Base-by-base conservation (phyloP, 805 yeast genomes). In the Candida michaelii region DNA sequence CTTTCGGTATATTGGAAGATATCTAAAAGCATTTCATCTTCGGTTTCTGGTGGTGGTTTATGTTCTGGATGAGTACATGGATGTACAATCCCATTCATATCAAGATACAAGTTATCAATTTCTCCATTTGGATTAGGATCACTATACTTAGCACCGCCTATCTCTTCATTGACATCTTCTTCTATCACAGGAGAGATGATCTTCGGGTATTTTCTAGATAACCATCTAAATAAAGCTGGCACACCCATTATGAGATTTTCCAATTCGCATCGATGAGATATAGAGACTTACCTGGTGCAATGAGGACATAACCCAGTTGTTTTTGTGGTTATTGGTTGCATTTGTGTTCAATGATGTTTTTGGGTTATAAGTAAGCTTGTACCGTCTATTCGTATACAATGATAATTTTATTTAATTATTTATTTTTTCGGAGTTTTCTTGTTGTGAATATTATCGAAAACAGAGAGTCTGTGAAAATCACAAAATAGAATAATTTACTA, bases 21-120 rank as follows among this genome's bases (percentile, higher is more conserved):
- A 35, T 91, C 98, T 44, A 90, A 64, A 71, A 93, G 82, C 99
- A 93, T 93, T 58, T 93, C 97, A 47, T 89, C 96, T 57, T 93
- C 99, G 0, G 91, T 89, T 53, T 83, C 95, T 10, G 99, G 99
- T 0, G 99, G 84, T 0, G 97, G 96, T 52, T 84, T 84, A 52
- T 91, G 86, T 58, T 91, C 99, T 0, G 99, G 99, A 63, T 93
- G 99, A 2, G 97, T 85, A 72, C 98, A 93, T 1, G 99, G 99
- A 70, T 93, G 99, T 4, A 93, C 99, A 58, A 93, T 93, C 71
- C 98, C 99, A 60, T 93, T 93, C 99, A 93, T 93, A 66, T 93
- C 99, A 49, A 93, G 71, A 59, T 93, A 93, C 39, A 93, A 65
- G 59, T 93, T 93, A 60, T 93, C 98, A 36, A 89, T 68, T 66